phyloP scores from a whole-genome alignment of 805 yeast genomes.

The Tetrapisispora phaffii region DNA sequence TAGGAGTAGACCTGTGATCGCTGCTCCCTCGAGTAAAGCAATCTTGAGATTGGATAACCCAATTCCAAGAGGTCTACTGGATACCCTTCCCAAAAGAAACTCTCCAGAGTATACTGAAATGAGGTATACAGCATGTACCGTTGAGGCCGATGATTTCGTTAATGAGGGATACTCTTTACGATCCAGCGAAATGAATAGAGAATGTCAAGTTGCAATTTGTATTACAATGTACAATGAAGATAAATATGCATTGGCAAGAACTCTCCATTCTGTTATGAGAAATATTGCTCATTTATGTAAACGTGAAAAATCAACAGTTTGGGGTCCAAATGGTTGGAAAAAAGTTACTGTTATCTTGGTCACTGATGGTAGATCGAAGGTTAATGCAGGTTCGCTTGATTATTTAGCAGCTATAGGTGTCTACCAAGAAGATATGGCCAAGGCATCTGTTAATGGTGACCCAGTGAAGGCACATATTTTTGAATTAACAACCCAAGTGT shows the following conservation, averaged over 20 bases:
- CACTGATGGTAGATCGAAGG: constrained; percentile 89
- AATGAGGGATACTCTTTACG: constrained; percentile 76
- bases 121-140: constrained; percentile 95
- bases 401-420: constrained; percentile 90
- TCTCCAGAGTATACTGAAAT: constrained; percentile 89
- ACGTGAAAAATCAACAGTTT: constrained; percentile 69
- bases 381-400: constrained; percentile 76
- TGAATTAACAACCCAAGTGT: constrained; percentile 92
- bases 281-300: constrained; percentile 82
- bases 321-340: constrained; percentile 98
- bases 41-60: constrained; percentile 82
- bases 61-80: constrained; percentile 77
- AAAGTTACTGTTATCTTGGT: constrained; percentile 86
- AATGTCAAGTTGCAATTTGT: constrained; percentile 84
- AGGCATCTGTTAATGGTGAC: constrained; percentile 84
- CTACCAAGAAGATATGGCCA: constrained; percentile 94
- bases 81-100: constrained; percentile 77
- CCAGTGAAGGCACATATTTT: constrained; percentile 89
- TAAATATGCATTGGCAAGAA: constrained; percentile 79
- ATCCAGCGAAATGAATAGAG: constrained; percentile 78
- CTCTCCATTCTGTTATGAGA: constrained; percentile 88
- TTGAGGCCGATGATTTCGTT: constrained; percentile 80
- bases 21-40: constrained; percentile 37
- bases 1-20: constrained; percentile 46
- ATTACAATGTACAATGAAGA: constrained; percentile 97